phyloP scores from a whole-genome alignment of 768 basidiomycete species.

The Calocera cornea region DNA sequence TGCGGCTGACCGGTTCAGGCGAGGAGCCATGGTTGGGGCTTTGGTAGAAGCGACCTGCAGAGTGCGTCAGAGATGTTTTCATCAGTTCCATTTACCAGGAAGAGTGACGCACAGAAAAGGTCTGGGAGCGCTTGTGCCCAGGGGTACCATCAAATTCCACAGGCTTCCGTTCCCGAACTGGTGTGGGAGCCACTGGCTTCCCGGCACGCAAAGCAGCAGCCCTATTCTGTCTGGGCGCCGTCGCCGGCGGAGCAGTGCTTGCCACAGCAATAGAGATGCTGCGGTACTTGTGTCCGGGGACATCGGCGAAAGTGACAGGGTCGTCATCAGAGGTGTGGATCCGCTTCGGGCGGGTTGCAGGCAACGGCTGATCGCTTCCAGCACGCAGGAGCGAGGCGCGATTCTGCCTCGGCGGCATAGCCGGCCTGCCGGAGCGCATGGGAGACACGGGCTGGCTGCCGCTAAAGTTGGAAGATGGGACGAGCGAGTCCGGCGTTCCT shows the following conservation, averaged over 20 bases:
- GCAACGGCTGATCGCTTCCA: slow-evolving; percentile 5
- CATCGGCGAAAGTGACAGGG: slow-evolving; percentile 13
- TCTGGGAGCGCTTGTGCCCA: slow-evolving; percentile 60
- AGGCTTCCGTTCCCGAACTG: slow-evolving; percentile 35
- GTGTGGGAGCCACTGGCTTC: slow-evolving; percentile 23
- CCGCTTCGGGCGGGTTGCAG: background rate
- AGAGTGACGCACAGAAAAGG: slow-evolving; percentile 12
- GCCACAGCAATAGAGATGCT: slow-evolving; percentile 43
- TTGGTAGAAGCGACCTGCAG: background rate
- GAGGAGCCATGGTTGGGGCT: background rate
- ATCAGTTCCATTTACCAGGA: background rate
- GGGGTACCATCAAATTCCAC: slow-evolving; percentile 54
- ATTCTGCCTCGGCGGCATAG: slow-evolving; percentile 9
- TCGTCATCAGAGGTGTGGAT: slow-evolving; percentile 1
- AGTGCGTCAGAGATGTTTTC: background rate
- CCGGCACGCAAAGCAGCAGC: slow-evolving; percentile 64
- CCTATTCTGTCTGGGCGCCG: slow-evolving; percentile 61
- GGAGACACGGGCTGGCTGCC: background rate
- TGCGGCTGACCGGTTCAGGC: slow-evolving; percentile 11
- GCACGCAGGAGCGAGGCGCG: slow-evolving; percentile 10
- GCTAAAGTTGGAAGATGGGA: background rate
- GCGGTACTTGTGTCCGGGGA: slow-evolving; percentile 17
- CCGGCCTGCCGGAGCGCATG: slow-evolving; percentile 4
- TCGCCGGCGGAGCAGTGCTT: slow-evolving; percentile 57
- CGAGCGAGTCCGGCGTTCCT: slow-evolving; percentile 9